These are phyloP conservation scores for Mesotaenium endlicherianum DNA, from an alignment of 139 green algal species.

Conservation along the genomic window DNA sequence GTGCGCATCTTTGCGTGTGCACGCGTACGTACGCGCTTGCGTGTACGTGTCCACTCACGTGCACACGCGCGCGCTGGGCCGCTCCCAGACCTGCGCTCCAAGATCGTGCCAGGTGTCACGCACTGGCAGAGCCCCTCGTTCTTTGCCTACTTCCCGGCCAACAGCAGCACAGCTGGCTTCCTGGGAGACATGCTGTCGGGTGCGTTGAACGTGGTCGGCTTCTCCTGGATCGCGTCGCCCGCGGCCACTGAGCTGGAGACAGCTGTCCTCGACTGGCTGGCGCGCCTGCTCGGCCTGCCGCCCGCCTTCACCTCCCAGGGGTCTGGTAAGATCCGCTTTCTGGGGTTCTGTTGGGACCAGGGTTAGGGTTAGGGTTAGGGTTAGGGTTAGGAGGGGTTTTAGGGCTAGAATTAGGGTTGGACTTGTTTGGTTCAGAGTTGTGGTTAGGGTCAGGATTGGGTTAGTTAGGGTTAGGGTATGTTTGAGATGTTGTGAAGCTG, in stretches of 20 bases:
- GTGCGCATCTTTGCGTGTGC: no score
- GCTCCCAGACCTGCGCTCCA: conserved; percentile 63
- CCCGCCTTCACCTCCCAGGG: conserved; percentile 56
- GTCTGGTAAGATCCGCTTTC: not conserved
- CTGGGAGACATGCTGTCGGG: conserved; percentile 74
- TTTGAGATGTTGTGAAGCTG: no score
- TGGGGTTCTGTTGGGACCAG: not conserved
- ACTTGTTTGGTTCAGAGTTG: not conserved
- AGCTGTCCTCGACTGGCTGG: conserved; percentile 82
- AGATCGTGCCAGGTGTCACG: conserved; percentile 73
- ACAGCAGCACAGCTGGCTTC: conserved; percentile 65
- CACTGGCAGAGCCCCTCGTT: conserved; percentile 85
- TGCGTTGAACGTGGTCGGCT: conserved; percentile 69
- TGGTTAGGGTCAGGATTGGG: not conserved
- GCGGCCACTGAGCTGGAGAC: conserved; percentile 82
- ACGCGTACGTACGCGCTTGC: no score
- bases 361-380: not conserved
- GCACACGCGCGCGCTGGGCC: no score
- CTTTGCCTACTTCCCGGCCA: conserved; percentile 76
- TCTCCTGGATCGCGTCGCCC: conserved; percentile 68
- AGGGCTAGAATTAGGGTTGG: not conserved
- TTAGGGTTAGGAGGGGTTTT: not conserved
- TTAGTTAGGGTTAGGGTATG: no score
- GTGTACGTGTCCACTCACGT: no score
- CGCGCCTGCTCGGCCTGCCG: conserved; percentile 69